Base-by-base conservation (phyloP, 192 early-diverging fungal genomes). In the Entomortierella beljakovae region DNA sequence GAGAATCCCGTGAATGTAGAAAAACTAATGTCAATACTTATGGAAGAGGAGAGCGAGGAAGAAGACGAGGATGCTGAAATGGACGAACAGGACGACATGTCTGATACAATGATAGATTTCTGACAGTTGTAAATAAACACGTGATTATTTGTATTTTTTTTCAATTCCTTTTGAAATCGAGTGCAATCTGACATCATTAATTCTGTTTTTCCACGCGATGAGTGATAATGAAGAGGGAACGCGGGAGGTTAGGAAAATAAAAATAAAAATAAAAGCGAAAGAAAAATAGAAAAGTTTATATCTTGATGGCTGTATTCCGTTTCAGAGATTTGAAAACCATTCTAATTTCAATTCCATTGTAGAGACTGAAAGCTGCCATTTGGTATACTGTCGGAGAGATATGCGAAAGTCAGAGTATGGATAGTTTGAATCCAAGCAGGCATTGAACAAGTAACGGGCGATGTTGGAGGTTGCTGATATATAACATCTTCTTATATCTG, bases 1-100 rank as follows among this genome's bases (percentile, higher is more conserved):
- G 90, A 92, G 72, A 86, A 83, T 37, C 89, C 89, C 9, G 62
- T 87, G 51, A 89, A 87, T 57, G 82, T 87, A 11, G 90, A 91
- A 68, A 85, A 84, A 23, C 49, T 87, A 15, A 68, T 83, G 15
- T 71, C 77, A 6, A 75, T 87, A 7, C 54, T 87, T 31, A 74
- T 70, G 58, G 82, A 85, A 22, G 86, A 82, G 38, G 82, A 85
- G 23, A 88, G 86, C 57, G 81, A 88, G 42, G 76, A 86, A 10
- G 71, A 60, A 5, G 86, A 87, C 58, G 83, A 89, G 57, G 82
- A 82, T 25, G 63, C 37, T 15, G 80, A 71, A n/a, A 64, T 64
- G 55, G 72, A 70, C 57, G 72, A 70, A 0, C 66, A 82, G 40
- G 81, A 82, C 18, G 81, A 81, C 0, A 31, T 75, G 32, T 68